Evolutionary conservation across 441 rosid species (phyloP).

Genomic region (Breynia disticha): DNA sequence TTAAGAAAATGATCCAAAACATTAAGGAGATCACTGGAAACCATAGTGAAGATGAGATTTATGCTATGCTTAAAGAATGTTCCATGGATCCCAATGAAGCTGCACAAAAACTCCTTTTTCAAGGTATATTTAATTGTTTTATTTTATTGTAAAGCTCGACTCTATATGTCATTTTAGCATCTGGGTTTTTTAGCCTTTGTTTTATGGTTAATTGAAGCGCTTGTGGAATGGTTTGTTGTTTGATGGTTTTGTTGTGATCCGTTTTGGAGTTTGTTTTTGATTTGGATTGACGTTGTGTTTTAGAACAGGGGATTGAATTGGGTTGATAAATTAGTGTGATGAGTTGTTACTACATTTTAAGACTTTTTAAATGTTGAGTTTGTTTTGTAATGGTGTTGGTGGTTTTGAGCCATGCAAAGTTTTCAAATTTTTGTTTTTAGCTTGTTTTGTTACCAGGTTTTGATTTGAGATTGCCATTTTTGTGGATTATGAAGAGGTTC

Average conservation of each 20-base stretch:
- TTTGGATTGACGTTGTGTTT: conserved; percentile 1
- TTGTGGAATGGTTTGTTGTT: no score
- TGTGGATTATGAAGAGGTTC: no score
- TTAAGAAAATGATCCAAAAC: conserved; percentile 56
- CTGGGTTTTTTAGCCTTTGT: conserved; percentile 8
- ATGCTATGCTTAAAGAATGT: conserved; percentile 84
- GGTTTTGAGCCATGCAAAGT: neutral
- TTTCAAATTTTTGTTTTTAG: no score
- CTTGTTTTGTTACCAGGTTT: no score
- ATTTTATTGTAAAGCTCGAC: neutral
- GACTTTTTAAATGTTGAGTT: conserved; percentile 1
- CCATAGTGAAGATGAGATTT: conserved; percentile 85
- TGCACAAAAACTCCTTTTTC: conserved; percentile 54
- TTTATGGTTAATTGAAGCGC: conserved; percentile 13
- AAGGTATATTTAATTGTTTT: conserved; percentile 31
- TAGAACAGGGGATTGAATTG: conserved; percentile 10
- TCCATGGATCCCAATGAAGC: conserved; percentile 95
- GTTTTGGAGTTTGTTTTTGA: conserved; percentile 21
- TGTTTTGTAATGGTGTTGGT: conserved; percentile 14
- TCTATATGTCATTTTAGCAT: neutral
- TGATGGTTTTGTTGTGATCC: conserved; percentile 16
- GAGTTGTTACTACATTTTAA: neutral
- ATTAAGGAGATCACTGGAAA: conserved; percentile 73
- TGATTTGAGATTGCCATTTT: no score
- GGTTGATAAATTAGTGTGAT: conserved; percentile 16